phyloP scores from a whole-genome alignment of 1,284 basidiomycete genomes.

The Microstroma glucosiphilum region DNA sequence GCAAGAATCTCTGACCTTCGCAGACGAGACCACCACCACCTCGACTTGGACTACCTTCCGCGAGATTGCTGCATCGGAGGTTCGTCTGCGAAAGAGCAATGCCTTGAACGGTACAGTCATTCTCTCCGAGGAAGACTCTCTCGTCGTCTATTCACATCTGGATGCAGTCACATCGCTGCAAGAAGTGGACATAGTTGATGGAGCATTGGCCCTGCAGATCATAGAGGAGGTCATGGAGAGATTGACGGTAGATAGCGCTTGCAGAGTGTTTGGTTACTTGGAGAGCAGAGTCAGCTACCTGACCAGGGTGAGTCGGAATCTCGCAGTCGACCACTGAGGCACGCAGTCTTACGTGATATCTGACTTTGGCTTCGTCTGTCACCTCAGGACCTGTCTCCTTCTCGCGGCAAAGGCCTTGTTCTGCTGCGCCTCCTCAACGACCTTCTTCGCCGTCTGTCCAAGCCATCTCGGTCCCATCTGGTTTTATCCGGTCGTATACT shows the following conservation, averaged over 20 bases:
- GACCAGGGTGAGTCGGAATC: conserved; percentile 14
- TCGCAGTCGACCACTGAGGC: no score
- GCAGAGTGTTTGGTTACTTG: conserved; percentile 32
- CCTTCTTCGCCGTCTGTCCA: conserved; percentile 72
- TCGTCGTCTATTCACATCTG: not conserved
- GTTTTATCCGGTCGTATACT: conserved; percentile 81
- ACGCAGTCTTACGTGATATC: no score
- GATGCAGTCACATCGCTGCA: not conserved
- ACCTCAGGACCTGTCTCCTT: conserved; percentile 60
- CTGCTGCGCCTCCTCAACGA: conserved; percentile 79
- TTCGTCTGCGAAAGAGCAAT: no score
- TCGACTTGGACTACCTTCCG: no score
- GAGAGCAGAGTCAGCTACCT: conserved; percentile 31
- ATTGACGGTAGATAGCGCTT: conserved; percentile 28
- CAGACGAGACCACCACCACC: no score
- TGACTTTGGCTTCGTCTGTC: not conserved
- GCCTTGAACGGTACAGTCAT: no score
- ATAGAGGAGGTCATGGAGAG: conserved; percentile 37
- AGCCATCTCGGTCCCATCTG: conserved; percentile 68
- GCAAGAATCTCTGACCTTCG: no score
- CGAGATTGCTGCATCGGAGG: no score
- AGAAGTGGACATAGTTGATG: conserved; percentile 21
- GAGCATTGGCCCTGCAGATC: conserved; percentile 25
- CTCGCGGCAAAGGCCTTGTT: conserved; percentile 76
- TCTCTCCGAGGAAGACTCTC: not conserved